Conservation (phyloP, 805 yeast species). For the Yarrowia bubula region DNA sequence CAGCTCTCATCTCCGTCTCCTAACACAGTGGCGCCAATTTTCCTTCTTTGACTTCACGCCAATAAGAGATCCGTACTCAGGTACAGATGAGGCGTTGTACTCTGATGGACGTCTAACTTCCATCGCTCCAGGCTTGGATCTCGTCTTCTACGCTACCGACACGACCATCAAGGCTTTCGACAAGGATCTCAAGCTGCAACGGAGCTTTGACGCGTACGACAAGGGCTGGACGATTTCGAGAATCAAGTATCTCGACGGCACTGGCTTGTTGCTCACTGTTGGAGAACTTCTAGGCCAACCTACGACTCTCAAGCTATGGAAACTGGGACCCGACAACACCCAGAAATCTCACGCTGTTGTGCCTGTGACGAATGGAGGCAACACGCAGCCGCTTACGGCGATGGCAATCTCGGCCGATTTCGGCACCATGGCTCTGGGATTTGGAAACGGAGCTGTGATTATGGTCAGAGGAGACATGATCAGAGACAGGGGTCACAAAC, state of each 20-base stretch:
- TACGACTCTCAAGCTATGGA: conserved; percentile 68
- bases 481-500: conserved; percentile 87
- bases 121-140: conserved; percentile 55
- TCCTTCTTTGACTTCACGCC: conserved; percentile 83
- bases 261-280: conserved; percentile 61
- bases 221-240: conserved; percentile 62
- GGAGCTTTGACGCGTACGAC: conserved; percentile 63
- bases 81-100: conserved; percentile 61
- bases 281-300: conserved; percentile 73
- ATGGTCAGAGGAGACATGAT: conserved; percentile 82
- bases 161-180: conserved; percentile 58
- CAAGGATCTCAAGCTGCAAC: conserved; percentile 46
- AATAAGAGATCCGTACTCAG: conserved; percentile 75
- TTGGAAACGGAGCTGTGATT: conserved; percentile 78
- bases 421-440: conserved; percentile 71
- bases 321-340: conserved; percentile 45
- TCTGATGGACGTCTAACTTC: conserved; percentile 75
- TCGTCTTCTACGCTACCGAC: conserved; percentile 59
- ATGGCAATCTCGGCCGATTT: conserved; percentile 54
- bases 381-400: conserved; percentile 75
- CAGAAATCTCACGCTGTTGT: conserved; percentile 60
- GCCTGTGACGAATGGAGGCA: conserved; percentile 64
- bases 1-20: neutral
- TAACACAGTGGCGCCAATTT: conserved; percentile 67
- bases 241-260: conserved; percentile 48